phyloP scores from a whole-genome alignment of 2,329 filamentous ascomycete species.

The Xylariaceae sp. region DNA sequence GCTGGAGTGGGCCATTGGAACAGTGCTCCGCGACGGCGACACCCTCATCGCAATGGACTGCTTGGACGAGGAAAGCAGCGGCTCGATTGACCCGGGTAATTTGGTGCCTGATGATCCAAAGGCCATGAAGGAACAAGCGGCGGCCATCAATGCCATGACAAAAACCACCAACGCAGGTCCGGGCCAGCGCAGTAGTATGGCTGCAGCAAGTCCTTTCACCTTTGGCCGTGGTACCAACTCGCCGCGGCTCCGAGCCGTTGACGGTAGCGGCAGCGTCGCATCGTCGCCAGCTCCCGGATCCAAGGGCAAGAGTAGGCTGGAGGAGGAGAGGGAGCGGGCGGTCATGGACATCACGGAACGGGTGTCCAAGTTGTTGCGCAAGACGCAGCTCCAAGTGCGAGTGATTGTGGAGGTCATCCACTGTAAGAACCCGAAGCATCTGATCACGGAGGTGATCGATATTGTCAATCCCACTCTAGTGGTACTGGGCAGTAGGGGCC shows the following conservation, averaged over 20 bases:
- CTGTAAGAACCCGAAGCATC: slow-evolving; percentile 94
- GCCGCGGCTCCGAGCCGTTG: slow-evolving; percentile 36
- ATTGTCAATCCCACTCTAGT: slow-evolving; percentile 86
- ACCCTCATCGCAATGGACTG: slow-evolving; percentile 92
- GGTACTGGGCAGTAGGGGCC: slow-evolving; percentile 84
- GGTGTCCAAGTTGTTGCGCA: slow-evolving; percentile 79
- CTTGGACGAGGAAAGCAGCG: slow-evolving; percentile 77
- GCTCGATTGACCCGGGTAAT: slow-evolving; percentile 45
- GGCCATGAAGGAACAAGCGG: slow-evolving; percentile 71
- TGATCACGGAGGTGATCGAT: slow-evolving; percentile 97
- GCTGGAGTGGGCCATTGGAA: slow-evolving; percentile 95
- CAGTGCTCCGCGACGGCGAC: slow-evolving; percentile 88
- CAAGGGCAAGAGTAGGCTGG: slow-evolving; percentile 55
- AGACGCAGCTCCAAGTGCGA: slow-evolving; percentile 87
- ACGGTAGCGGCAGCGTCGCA: slow-evolving; percentile 27
- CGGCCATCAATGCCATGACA: slow-evolving; percentile 63
- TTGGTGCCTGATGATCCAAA: slow-evolving; percentile 68
- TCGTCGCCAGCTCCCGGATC: slow-evolving; percentile 47
- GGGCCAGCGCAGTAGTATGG: slow-evolving; percentile 14
- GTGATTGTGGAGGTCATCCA: slow-evolving; percentile 95
- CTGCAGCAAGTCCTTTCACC: slow-evolving; percentile 25
- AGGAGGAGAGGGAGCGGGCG: slow-evolving; percentile 76
- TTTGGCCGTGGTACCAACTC: slow-evolving; percentile 28
- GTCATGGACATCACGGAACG: slow-evolving; percentile 80
- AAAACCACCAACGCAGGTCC: slow-evolving; percentile 24